A percentile compares a stretch with the other conserved stretches of the same genome.
Conservation (phyloP, 495 filamentous ascomycete species). For the Aspergillus biplanus region DNA sequence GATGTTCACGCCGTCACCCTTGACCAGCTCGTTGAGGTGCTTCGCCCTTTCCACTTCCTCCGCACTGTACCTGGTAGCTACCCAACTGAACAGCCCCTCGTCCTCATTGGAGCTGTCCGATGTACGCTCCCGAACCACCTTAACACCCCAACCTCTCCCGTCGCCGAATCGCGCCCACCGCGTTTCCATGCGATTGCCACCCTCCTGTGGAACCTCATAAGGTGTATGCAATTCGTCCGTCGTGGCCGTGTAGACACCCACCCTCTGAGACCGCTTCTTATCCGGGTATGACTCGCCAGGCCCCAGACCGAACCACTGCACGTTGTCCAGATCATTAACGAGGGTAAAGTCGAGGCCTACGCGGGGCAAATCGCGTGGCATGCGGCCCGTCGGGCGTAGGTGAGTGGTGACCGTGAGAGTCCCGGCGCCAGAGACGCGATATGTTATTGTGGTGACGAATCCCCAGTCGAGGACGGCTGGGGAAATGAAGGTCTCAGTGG, state of each 20-base stretch:
- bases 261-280: slow-evolving; percentile 57
- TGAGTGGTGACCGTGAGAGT: slow-evolving; percentile 37
- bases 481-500: slow-evolving; percentile 52
- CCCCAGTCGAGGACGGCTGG: slow-evolving; percentile 63
- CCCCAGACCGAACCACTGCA: slow-evolving; percentile 63
- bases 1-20: slow-evolving; percentile 56
- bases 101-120: slow-evolving; percentile 10
- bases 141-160: slow-evolving; percentile 36
- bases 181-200: slow-evolving; percentile 62
- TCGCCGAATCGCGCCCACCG: slow-evolving; percentile 57
- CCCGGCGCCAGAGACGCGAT: slow-evolving; percentile 50
- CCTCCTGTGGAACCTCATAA: slow-evolving; percentile 69
- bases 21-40: slow-evolving; percentile 65
- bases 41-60: slow-evolving; percentile 56
- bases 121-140: slow-evolving; percentile 29
- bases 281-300: slow-evolving; percentile 67
- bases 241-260: slow-evolving; percentile 50
- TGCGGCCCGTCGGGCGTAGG: slow-evolving; percentile 46
- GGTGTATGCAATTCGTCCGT: slow-evolving; percentile 54
- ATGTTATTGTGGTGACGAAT: slow-evolving; percentile 49
- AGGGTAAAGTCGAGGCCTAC: slow-evolving; percentile 57
- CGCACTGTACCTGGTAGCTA: slow-evolving; percentile 54
- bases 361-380: slow-evolving; percentile 59
- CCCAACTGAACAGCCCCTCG: slow-evolving; percentile 46
- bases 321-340: slow-evolving; percentile 37